phyloP scores from a whole-genome alignment of 2,329 filamentous ascomycete species.

The Purpureocillium takamizusanense region DNA sequence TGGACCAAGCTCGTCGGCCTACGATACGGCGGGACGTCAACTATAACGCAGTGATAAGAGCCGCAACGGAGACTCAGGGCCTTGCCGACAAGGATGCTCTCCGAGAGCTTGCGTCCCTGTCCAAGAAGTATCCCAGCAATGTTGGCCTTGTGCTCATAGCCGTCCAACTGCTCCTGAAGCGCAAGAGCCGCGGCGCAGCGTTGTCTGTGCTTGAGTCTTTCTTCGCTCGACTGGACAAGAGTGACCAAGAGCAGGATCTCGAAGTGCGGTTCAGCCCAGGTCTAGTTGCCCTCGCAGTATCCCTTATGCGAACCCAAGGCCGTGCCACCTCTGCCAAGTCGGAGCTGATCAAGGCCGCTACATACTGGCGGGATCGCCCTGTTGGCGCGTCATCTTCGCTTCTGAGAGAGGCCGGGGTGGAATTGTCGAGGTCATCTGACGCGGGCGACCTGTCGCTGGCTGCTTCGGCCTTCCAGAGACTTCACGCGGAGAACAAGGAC shows the following conservation, averaged over 20 bases:
- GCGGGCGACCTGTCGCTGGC: slow-evolving; percentile 60
- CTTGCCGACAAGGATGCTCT: slow-evolving; percentile 57
- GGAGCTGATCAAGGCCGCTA: slow-evolving; percentile 70
- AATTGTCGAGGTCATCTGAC: slow-evolving; percentile 68
- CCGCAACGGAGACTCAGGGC: slow-evolving; percentile 63
- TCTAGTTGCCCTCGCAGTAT: slow-evolving; percentile 69
- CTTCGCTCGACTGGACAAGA: slow-evolving; percentile 60
- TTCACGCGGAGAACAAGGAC: slow-evolving; percentile 55
- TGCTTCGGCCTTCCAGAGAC: slow-evolving; percentile 66
- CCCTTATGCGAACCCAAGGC: slow-evolving; percentile 68
- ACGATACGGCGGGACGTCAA: slow-evolving; percentile 23
- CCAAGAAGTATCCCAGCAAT: slow-evolving; percentile 69
- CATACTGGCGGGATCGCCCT: slow-evolving; percentile 65
- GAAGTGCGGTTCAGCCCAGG: slow-evolving; percentile 78
- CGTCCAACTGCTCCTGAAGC: slow-evolving; percentile 70
- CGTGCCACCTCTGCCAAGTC: slow-evolving; percentile 62
- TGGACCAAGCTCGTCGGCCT: slow-evolving; percentile 19
- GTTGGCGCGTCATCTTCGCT: slow-evolving; percentile 46
- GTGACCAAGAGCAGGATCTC: slow-evolving; percentile 43
- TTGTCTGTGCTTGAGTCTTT: slow-evolving; percentile 68
- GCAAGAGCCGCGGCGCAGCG: slow-evolving; percentile 63
- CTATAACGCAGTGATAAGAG: slow-evolving; percentile 44
- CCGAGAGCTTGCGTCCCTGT: slow-evolving; percentile 57
- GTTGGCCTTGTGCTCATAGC: slow-evolving; percentile 72
- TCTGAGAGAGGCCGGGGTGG: slow-evolving; percentile 71